Conservation (phyloP, 2,329 filamentous ascomycete genomes). For the Microsporum ferrugineum region DNA sequence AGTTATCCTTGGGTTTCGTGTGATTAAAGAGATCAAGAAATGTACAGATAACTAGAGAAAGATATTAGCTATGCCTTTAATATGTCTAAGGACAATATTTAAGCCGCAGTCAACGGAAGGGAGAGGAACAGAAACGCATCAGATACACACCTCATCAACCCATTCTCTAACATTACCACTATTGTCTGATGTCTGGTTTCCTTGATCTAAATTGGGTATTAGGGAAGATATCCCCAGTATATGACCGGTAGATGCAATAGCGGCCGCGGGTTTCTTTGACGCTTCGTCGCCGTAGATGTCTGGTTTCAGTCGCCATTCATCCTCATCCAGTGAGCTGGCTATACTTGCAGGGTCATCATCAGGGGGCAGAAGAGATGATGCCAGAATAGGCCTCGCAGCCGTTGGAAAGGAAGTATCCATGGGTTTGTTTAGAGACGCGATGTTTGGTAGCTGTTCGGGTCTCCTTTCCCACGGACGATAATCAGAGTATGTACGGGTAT, state of each 20-base stretch:
- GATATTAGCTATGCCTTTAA: too few species aligned
- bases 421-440: neutral
- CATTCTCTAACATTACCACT: constrained; percentile 5
- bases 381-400: constrained; percentile 11
- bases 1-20: neutral
- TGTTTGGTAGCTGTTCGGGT: neutral
- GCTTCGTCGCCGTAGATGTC: neutral
- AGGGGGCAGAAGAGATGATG: constrained; percentile 9
- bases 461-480: too few species aligned
- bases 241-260: neutral
- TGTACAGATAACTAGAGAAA: constrained; percentile 6
- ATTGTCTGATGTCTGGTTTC: constrained; percentile 7
- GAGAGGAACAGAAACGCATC: neutral
- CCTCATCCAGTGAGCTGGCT: neutral
- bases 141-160: constrained; percentile 10
- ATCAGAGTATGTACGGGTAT: too few species aligned
- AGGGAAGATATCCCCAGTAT: constrained; percentile 3
- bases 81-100: neutral
- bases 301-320: neutral
- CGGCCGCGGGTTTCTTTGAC: neutral
- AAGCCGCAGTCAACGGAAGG: neutral
- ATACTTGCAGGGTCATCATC: neutral
- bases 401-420: neutral
- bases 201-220: neutral
- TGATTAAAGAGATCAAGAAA: constrained; percentile 6